These are phyloP conservation scores for Meyerozyma guilliermondii DNA, from an alignment of 1,139 yeast species.

Conservation along the genomic window DNA sequence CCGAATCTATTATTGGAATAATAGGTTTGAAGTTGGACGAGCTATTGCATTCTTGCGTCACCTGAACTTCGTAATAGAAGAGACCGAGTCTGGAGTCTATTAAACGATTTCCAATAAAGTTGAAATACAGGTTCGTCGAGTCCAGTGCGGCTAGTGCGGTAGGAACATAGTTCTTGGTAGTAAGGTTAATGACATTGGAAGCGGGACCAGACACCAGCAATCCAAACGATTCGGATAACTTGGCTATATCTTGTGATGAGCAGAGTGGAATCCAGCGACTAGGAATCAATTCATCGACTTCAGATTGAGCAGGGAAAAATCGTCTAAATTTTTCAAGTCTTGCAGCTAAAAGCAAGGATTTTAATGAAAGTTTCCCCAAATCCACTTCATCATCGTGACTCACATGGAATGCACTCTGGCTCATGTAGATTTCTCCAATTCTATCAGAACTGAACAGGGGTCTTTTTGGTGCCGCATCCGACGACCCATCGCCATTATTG, in stretches of 20 bases:
- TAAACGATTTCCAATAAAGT: slow-evolving; percentile 11
- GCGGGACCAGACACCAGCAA: neutral
- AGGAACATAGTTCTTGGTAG: neutral
- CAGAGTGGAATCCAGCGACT: neutral
- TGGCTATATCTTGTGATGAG: neutral
- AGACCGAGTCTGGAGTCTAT: slow-evolving; percentile 9
- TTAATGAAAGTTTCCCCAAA: slow-evolving; percentile 12
- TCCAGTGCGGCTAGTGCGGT: slow-evolving; percentile 1
- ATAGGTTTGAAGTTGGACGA: neutral
- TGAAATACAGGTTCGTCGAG: slow-evolving; percentile 7
- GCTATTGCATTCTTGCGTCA: slow-evolving; percentile 9
- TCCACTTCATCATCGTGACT: slow-evolving; percentile 10
- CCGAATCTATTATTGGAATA: neutral
- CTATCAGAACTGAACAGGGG: slow-evolving; percentile 12
- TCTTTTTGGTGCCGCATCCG: slow-evolving; percentile 1
- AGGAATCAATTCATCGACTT: neutral
- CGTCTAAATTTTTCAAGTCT: slow-evolving; percentile 12
- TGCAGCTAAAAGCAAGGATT: slow-evolving; percentile 21
- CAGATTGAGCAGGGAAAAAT: neutral
- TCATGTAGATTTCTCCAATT: slow-evolving; percentile 21
- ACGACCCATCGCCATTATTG: slow-evolving; percentile 3
- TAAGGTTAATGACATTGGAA: neutral
- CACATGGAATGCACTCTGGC: slow-evolving; percentile 5
- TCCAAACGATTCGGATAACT: neutral
- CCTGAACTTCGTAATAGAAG: slow-evolving; percentile 12